Evolutionary conservation across 2,329 filamentous ascomycete genomes (phyloP).

Genomic region (Verticillium nubilum): DNA sequence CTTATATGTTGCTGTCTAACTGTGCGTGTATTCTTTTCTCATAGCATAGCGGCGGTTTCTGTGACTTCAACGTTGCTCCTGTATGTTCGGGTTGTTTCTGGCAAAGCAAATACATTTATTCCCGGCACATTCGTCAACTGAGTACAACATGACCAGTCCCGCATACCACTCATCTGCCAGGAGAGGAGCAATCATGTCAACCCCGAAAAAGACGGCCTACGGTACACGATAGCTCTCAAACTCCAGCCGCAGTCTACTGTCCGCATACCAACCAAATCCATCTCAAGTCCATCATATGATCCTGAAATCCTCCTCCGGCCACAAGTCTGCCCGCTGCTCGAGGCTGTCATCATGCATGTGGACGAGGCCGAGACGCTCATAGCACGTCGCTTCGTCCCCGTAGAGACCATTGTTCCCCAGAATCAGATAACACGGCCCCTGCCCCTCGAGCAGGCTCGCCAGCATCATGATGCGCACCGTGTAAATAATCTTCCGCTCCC

Average conservation of each 20-base stretch:
- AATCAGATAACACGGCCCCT: neutral
- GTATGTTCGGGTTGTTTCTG: too few species aligned
- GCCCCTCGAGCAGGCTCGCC: neutral
- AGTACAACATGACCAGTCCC: too few species aligned
- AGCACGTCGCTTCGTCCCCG: neutral
- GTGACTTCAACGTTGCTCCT: too few species aligned
- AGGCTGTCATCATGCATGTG: neutral
- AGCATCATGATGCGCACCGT: neutral
- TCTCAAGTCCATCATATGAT: neutral
- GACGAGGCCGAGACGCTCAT: neutral
- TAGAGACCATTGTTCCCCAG: neutral
- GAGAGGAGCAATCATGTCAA: too few species aligned
- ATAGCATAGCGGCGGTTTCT: neutral
- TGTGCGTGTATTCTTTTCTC: neutral
- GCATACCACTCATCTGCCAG: too few species aligned
- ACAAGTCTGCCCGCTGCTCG: neutral
- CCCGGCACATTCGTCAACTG: too few species aligned
- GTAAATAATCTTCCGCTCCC: neutral
- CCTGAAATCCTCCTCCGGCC: neutral
- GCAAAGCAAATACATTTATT: too few species aligned
- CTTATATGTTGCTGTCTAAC: neutral
- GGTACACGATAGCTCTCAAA: too few species aligned
- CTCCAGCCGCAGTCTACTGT: too few species aligned
- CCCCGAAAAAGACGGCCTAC: too few species aligned
- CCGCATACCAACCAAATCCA: too few species aligned